Conservation (phyloP, 2,329 filamentous ascomycete genomes). For the Gyromitra esculenta region DNA sequence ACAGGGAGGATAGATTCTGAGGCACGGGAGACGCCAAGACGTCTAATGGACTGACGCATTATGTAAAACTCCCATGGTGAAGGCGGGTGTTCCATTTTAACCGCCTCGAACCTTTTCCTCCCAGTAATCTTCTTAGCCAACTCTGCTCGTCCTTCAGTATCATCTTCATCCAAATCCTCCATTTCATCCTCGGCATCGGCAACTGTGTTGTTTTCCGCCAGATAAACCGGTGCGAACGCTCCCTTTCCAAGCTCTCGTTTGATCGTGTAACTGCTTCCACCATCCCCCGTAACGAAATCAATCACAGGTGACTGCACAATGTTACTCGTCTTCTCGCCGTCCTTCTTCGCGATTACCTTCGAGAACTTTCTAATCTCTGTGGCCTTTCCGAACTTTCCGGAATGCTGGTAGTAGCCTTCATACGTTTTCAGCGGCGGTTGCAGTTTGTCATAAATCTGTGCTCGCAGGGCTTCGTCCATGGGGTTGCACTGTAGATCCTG, state of each 20-base stretch:
- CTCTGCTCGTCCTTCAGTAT: conserved; percentile 63
- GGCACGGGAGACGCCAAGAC: conserved; percentile 77
- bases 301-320: conserved; percentile 50
- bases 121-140: conserved; percentile 67
- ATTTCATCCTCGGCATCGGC: conserved; percentile 60
- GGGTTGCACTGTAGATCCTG: conserved; percentile 88
- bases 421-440: conserved; percentile 79
- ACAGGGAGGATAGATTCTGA: conserved; percentile 81
- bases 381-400: conserved; percentile 72
- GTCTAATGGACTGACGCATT: conserved; percentile 80
- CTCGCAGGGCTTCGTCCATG: conserved; percentile 77
- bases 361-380: conserved; percentile 83
- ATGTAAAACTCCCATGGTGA: conserved; percentile 97
- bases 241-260: conserved; percentile 89
- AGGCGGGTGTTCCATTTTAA: conserved; percentile 93
- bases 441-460: conserved; percentile 77
- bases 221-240: conserved; percentile 93
- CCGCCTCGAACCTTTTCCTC: conserved; percentile 76
- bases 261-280: conserved; percentile 72
- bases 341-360: conserved; percentile 71
- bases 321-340: conserved; percentile 59
- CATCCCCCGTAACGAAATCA: conserved; percentile 57
- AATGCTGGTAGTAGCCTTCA: conserved; percentile 80
- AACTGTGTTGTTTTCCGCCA: conserved; percentile 77
- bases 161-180: conserved; percentile 63